These are phyloP conservation scores for Chaetothyriales sp. DNA, from an alignment of 2,329 filamentous ascomycete genomes.

Conservation along the genomic window DNA sequence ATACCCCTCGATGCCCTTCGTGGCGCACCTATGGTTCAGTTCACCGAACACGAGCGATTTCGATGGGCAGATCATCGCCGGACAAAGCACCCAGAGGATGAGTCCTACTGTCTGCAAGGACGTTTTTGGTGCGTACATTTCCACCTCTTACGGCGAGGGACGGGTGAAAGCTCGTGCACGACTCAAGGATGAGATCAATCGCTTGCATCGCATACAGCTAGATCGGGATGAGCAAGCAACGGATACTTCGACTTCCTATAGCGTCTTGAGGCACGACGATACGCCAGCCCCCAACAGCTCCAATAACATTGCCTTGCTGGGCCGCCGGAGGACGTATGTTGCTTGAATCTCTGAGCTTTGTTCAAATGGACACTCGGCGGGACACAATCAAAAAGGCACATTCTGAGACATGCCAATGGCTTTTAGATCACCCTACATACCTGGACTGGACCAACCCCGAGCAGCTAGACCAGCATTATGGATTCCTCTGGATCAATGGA, in stretches of 20 bases:
- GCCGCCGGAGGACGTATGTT: conserved; percentile 10
- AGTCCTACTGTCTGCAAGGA: conserved; percentile 18
- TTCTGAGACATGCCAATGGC: conserved; percentile 31
- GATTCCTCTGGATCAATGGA: conserved; percentile 27
- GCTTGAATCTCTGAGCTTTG: conserved; percentile 25
- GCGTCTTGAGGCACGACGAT: not conserved
- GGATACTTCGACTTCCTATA: not conserved
- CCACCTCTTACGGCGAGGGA: conserved; percentile 12
- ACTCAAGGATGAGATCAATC: conserved; percentile 7
- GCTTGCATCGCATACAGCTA: not conserved
- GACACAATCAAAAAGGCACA: conserved; percentile 26
- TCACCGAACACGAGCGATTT: conserved; percentile 17
- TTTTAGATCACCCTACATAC: conserved; percentile 26
- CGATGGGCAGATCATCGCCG: conserved; percentile 13
- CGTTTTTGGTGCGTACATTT: conserved; percentile 17
- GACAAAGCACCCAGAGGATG: conserved; percentile 18
- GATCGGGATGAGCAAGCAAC: not conserved
- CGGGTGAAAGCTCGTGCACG: conserved; percentile 4
- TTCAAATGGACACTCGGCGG: conserved; percentile 29
- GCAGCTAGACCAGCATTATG: conserved; percentile 16
- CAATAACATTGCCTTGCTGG: too few species aligned
- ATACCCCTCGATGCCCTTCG: conserved; percentile 15
- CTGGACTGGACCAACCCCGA: conserved; percentile 25
- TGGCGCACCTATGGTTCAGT: conserved; percentile 9
- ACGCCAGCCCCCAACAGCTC: not conserved